Base-by-base conservation (phyloP, 257 asterid genomes). In the Penstemon eatonii region DNA sequence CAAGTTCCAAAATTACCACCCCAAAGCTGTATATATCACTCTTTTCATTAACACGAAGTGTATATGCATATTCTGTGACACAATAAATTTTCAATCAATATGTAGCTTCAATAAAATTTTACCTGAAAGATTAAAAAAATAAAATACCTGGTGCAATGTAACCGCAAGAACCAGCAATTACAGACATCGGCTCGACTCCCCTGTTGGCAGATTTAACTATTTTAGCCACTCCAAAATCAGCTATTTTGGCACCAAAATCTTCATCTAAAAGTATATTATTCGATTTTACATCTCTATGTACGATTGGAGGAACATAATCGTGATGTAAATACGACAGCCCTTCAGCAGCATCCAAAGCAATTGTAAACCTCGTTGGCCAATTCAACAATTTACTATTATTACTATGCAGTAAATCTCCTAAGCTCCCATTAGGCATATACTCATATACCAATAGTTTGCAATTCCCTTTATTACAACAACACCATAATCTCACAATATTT, bases 151-250 rank as follows among this genome's bases (percentile, higher is more conserved):
- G 98, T 9, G 96, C 98, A 79, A 92, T 89, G 82, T 92, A 92
- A 49, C 98, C 98, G 18, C 79, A 84, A 39, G 98, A 84, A 58
- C 98, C 98, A 72, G 95, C 95, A 73, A 92, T 76, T 0, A 65
- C 86, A 15, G 98, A 86, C 98, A 87, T 92, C 69, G 87, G 72
- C 44, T 85, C 83, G 0, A 76, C 75, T 5, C 86, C 83, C 50
- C 46, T 80, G 49, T 63, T 77, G 33, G 56, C 73, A 2, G 76
- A 50, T 56, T 67, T 73, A 8, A 86, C 81, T 46, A 80, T 71
- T 59, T 86, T 89, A 0, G 98, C 98, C 45, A 92, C 95, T 3
- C 98, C 98, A 69, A 92, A 92, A 75, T 92, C 96, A 0, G 96
- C 81, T 11, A 92, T 84, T 73, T 85, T 87, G 25, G 96, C 96